Evolutionary conservation across 192 early-diverging fungal species (phyloP).

Genomic region (Gigaspora rosea): DNA sequence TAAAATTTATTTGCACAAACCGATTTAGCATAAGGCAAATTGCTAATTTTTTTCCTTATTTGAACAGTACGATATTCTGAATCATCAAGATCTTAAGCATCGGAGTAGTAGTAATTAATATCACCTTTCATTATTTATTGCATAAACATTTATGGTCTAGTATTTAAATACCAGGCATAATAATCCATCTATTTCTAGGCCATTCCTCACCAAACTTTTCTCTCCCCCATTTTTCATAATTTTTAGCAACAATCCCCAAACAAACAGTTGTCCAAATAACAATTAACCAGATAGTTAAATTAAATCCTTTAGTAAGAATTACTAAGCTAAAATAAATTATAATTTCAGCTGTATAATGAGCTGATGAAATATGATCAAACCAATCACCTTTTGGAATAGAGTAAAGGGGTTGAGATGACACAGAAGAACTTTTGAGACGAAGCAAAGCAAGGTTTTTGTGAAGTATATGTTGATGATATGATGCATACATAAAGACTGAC

Average conservation of each 20-base stretch:
- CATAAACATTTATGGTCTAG: too few species aligned
- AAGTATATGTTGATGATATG: conserved; percentile 64
- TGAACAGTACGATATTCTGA: too few species aligned
- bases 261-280: conserved; percentile 66
- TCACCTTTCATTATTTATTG: too few species aligned
- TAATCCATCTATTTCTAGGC: conserved; percentile 13
- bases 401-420: conserved; percentile 37
- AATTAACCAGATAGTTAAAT: conserved; percentile 41
- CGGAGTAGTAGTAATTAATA: too few species aligned
- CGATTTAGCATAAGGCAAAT: too few species aligned
- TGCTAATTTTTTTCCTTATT: too few species aligned
- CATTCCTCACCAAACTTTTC: conserved; percentile 57
- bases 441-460: conserved; percentile 68
- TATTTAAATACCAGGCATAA: conserved; percentile 17
- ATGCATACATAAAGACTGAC: conserved; percentile 55
- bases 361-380: conserved; percentile 62
- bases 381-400: conserved; percentile 66
- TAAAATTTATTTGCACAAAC: too few species aligned
- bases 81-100: too few species aligned
- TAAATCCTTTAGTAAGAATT: conserved; percentile 50
- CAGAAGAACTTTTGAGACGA: conserved; percentile 29
- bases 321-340: conserved; percentile 63
- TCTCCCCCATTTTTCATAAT: conserved; percentile 70
- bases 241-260: conserved; percentile 61
- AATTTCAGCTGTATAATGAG: conserved; percentile 76